phyloP scores from a whole-genome alignment of 805 yeast species.

The Kazachstania martiniae region DNA sequence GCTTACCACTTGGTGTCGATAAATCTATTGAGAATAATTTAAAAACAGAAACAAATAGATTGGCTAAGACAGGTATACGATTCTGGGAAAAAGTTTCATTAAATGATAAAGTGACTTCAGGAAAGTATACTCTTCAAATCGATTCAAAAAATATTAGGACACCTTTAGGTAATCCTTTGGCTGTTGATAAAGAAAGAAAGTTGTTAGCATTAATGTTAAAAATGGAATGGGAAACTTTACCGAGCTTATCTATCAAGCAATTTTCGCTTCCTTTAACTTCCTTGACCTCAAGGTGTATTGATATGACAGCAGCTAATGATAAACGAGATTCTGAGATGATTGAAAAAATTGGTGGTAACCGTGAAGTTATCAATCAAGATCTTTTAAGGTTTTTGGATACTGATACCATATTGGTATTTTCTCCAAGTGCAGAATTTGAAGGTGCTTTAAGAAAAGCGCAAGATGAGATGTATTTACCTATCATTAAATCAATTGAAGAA shows the following conservation, averaged over 20 bases:
- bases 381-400: constrained; percentile 83
- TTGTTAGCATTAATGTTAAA: constrained; percentile 64
- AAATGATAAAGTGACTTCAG: constrained; percentile 23
- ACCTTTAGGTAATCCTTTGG: constrained; percentile 64
- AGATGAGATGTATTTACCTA: constrained; percentile 62
- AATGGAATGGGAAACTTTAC: constrained; percentile 79
- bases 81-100: constrained; percentile 70
- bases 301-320: constrained; percentile 37
- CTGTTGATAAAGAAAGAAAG: constrained; percentile 48
- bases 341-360: constrained; percentile 50
- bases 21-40: constrained; percentile 40
- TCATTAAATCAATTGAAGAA: constrained; percentile 55
- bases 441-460: constrained; percentile 77
- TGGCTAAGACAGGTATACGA: constrained; percentile 55
- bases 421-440: constrained; percentile 71
- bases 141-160: constrained; percentile 75
- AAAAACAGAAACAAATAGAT: constrained; percentile 53
- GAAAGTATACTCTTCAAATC: constrained; percentile 43
- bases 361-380: constrained; percentile 44
- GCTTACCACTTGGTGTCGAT: constrained; percentile 22
- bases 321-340: constrained; percentile 36
- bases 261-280: constrained; percentile 74
- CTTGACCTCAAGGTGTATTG: constrained; percentile 76
- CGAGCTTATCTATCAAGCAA: constrained; percentile 58
- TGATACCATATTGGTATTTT: constrained; percentile 80